Conservation (phyloP, 108 stramenopile species). For the Aurantiochytrium sp. region DNA sequence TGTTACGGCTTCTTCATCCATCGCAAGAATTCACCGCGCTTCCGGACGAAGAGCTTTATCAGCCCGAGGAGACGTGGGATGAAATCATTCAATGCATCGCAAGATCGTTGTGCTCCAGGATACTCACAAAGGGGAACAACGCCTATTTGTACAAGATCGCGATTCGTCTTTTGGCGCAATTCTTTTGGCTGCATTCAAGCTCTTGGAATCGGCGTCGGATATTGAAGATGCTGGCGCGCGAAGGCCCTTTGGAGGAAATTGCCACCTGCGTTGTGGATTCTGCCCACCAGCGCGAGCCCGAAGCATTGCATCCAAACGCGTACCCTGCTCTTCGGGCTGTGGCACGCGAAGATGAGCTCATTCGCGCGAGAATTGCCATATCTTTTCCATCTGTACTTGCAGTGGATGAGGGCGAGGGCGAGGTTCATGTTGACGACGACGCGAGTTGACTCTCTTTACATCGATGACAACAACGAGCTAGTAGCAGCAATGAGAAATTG, state of each 20-base stretch:
- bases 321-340: not conserved
- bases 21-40: not conserved
- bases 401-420: too few species aligned
- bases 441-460: too few species aligned
- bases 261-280: not conserved
- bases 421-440: too few species aligned
- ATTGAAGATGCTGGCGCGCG: not conserved
- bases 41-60: not conserved
- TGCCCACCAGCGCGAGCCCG: not conserved
- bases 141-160: not conserved
- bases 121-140: not conserved
- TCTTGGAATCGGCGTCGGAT: not conserved
- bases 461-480: too few species aligned
- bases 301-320: not conserved
- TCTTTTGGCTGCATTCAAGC: not conserved
- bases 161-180: not conserved
- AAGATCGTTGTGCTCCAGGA: not conserved
- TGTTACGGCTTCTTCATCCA: not conserved
- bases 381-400: not conserved
- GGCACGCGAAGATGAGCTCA: not conserved
- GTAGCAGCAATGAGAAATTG: too few species aligned
- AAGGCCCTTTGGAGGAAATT: not conserved
- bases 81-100: not conserved
- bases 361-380: not conserved
- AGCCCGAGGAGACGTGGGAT: not conserved